Evolutionary conservation across 257 asterid genomes (phyloP), one percentile per base, ranked within the genome.

Genomic region (Paulownia fortunei): DNA sequence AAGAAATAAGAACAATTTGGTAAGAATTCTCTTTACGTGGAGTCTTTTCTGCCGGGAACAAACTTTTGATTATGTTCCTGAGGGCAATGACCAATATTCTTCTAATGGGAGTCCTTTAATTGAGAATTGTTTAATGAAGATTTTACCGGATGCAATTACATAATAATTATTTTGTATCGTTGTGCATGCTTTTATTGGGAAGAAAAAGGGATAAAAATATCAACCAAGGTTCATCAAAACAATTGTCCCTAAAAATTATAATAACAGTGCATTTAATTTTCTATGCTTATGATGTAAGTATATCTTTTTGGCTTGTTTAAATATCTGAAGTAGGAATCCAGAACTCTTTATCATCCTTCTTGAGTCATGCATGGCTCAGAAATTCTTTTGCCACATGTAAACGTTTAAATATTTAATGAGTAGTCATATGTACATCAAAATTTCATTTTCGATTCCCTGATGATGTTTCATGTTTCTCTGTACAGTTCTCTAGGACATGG

Each of bases 1-100:
- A 61, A 42, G 64, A 58, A 58, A 64, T 46, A 44, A 62, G 12
- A 19, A 58, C 46, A 19, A 7, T 62, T 63, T 41, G 68, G 39
- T 12, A 61, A 44, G 42, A 42, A 70, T 26, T 36, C 18, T 71
- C 19, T 13, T 69, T 81, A 8, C 71, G 11, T 66, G 49, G 27
- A 26, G 23, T 51, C 51, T 69, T 23, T 30, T 59, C 39, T 19
- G n/a, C n/a, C 36, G 58, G 34, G 18, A 16, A 42, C 60, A 59
- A 73, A 69, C 44, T 24, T 23, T 41, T 39, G 8, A 19, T 12
- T 8, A 10, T 7, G 15, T 65, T 37, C 39, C 6, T 65, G n/a
- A 13, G 21, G 30, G 68, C 58, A 6, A 10, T 52, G 26, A 1
- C 3, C 11, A 52, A 2, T 76, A 36, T 49, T 30, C 71, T 54